Conservation (phyloP, 73 alveolate species). For the Paramecium octaurelia region DNA sequence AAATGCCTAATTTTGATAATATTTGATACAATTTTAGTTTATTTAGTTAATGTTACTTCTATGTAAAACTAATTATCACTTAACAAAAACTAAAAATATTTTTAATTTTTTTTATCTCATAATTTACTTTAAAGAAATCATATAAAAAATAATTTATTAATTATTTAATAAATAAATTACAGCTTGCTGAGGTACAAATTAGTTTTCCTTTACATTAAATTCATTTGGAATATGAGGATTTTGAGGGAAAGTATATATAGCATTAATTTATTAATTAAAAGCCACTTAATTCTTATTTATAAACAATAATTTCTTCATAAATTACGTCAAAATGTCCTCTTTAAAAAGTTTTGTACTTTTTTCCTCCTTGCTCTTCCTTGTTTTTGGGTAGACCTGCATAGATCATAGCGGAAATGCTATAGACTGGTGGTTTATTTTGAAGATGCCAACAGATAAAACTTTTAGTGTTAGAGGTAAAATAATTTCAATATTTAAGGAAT, state of each 20-base stretch:
- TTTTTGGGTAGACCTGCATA: slow-evolving; percentile 1
- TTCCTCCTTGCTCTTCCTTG: not conserved
- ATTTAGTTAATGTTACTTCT: not conserved
- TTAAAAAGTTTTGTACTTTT: not conserved
- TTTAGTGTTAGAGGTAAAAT: not conserved
- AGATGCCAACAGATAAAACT: not conserved
- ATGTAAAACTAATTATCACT: not conserved
- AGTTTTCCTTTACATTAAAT: not conserved
- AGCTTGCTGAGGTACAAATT: no score
- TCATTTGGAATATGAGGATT: not conserved
- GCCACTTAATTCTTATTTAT: not conserved
- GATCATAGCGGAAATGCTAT: not conserved
- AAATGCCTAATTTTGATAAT: slow-evolving; percentile 38
- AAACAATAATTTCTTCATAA: not conserved
- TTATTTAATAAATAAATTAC: no score
- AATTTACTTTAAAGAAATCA: no score
- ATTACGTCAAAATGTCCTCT: not conserved
- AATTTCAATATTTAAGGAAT: not conserved
- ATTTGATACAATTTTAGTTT: not conserved
- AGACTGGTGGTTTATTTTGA: slow-evolving; percentile 27
- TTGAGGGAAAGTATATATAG: not conserved
- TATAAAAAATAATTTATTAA: no score
- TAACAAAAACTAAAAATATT: no score
- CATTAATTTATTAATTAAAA: not conserved
- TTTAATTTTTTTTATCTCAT: no score